Evolutionary conservation across 345 rosid genomes (phyloP).

Genomic region (Microthlaspi erraticum): DNA sequence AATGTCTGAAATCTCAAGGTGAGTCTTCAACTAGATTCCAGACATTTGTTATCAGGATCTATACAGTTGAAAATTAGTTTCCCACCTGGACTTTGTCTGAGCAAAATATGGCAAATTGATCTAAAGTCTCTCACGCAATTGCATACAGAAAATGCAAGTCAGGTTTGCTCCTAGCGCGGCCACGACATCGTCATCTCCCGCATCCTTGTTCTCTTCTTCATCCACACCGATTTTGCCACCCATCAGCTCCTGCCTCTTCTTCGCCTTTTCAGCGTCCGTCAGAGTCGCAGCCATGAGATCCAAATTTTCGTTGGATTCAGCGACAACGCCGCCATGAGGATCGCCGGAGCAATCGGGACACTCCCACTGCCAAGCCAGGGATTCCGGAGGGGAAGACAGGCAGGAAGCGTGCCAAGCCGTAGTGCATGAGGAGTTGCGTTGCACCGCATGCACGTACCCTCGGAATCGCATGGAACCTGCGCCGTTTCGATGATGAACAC

Average conservation of each 20-base stretch:
- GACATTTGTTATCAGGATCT: too few species aligned
- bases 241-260: slow-evolving; percentile 58
- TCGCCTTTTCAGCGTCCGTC: slow-evolving; percentile 56
- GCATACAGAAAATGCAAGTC: slow-evolving; percentile 65
- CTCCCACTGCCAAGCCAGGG: slow-evolving; percentile 59
- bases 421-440: slow-evolving; percentile 54
- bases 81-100: too few species aligned
- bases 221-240: too few species aligned
- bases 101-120: too few species aligned
- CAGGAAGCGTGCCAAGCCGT: slow-evolving; percentile 78
- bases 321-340: too few species aligned
- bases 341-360: slow-evolving; percentile 77
- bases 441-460: slow-evolving; percentile 73
- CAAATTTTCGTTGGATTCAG: background rate
- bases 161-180: slow-evolving; percentile 52
- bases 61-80: too few species aligned
- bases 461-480: too few species aligned
- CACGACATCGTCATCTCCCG: slow-evolving; percentile 37
- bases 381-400: slow-evolving; percentile 50
- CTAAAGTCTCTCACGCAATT: slow-evolving; percentile 70
- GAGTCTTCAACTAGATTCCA: too few species aligned
- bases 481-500: slow-evolving; percentile 48
- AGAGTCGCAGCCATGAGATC: slow-evolving; percentile 48
- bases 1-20: too few species aligned
- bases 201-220: slow-evolving; percentile 33